Conservation (phyloP, 768 basidiomycete genomes). For the Tulasnella sp. region DNA sequence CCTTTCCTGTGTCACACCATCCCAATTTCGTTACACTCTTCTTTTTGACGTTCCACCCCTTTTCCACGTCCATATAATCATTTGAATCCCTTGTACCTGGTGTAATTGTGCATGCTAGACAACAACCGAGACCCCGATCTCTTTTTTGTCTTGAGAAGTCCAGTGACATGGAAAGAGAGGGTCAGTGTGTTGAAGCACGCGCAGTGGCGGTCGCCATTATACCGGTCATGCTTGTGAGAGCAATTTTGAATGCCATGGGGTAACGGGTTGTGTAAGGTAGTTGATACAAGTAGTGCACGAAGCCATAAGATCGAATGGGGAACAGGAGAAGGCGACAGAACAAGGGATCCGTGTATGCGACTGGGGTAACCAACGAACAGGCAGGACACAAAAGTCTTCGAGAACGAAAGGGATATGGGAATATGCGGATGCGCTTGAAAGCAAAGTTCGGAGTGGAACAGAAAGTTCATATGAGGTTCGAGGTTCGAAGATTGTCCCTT, state of each 20-base stretch:
- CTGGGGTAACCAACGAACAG: neutral
- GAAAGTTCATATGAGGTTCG: constrained; percentile 32
- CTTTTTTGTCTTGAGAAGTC: constrained; percentile 12
- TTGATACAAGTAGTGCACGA: constrained; percentile 2
- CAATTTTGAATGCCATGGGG: neutral
- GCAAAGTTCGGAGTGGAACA: neutral
- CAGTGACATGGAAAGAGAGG: neutral
- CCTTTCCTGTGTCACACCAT: constrained; percentile 5
- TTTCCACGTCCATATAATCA: constrained; percentile 12
- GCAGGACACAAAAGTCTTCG: neutral
- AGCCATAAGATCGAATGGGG: constrained; percentile 2
- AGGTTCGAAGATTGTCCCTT: constrained; percentile 31
- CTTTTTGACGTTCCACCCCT: neutral
- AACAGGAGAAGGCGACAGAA: neutral
- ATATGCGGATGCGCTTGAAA: neutral
- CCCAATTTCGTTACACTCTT: constrained; percentile 14
- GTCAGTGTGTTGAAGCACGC: neutral
- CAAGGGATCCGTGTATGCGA: neutral
- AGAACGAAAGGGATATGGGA: constrained; percentile 14
- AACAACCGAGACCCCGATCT: neutral
- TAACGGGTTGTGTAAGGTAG: constrained; percentile 14
- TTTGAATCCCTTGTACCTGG: constrained; percentile 21
- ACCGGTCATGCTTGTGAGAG: neutral
- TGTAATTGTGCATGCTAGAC: constrained; percentile 13
- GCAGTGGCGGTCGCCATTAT: constrained; percentile 1